Conservation (phyloP, 1,284 basidiomycete species). For the Boletus semigastroideus region DNA sequence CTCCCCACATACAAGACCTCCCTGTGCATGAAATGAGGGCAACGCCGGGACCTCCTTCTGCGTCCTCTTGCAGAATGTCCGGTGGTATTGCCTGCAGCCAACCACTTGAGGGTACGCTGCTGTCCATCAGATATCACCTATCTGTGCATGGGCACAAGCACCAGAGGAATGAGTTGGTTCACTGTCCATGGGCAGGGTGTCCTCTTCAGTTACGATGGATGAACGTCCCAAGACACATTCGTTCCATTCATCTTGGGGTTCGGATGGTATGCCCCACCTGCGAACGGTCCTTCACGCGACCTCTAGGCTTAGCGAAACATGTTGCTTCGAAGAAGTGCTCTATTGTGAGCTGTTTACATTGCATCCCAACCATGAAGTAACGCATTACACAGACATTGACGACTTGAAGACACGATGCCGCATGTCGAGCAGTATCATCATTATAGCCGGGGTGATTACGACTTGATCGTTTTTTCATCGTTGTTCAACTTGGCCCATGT, state of each 20-base stretch:
- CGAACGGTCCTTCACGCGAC: constrained; percentile 13
- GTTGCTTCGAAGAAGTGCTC: constrained; percentile 20
- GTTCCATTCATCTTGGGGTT: constrained; percentile 11
- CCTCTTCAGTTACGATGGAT: constrained; percentile 10
- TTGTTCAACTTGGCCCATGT: background rate
- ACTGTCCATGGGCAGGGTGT: constrained; percentile 15
- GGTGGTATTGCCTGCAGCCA: constrained; percentile 1
- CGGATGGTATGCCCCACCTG: constrained; percentile 10
- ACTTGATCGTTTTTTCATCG: background rate
- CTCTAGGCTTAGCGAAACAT: constrained; percentile 15
- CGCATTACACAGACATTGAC: background rate
- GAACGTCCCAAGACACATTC: constrained; percentile 16
- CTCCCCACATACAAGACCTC: background rate
- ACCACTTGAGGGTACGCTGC: constrained; percentile 2
- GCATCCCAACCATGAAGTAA: background rate
- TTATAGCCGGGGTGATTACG: background rate
- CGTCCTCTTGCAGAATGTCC: constrained; percentile 2
- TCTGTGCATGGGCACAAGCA: constrained; percentile 7
- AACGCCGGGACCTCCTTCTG: background rate
- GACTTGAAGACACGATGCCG: background rate
- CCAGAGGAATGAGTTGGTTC: background rate
- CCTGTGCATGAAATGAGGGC: background rate
- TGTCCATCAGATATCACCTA: constrained; percentile 10
- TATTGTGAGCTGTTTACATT: background rate
- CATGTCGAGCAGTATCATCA: too few relatives aligned